Evolutionary conservation across 1,139 yeast species (phyloP), one percentile per base, ranked within the genome.

Genomic region (Scheffersomyces parashehatae): DNA sequence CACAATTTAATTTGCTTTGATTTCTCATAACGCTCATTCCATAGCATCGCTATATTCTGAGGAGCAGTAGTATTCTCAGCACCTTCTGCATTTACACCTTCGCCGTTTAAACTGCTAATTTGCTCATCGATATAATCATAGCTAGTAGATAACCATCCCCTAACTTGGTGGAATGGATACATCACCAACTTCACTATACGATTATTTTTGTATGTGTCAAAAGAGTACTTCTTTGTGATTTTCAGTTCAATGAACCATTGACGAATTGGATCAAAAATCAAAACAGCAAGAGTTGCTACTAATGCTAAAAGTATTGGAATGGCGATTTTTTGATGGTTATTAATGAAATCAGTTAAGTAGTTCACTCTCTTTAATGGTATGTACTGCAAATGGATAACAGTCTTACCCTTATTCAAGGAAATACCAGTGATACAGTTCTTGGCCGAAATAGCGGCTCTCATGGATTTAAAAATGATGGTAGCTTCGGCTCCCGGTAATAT

Each of bases 251-350:
- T 82, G 56, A 82, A 85, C 69, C 85, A 87, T 48, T 86, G 85
- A 58, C 99, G 78, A 40, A 93, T 88, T 0, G 99, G 99, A 55
- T 93, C 98, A 65, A 93, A 93, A 39, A 93, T 78, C 33, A 88
- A 63, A 37, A 90, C 96, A 0, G 97, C 96, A 3, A 85, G 52
- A 4, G 89, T 86, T 1, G 97, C 91, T 44, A 73, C 53, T 11
- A 50, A 44, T 0, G 79, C 79, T 40, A 74, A 54, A 8, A 74
- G 56, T 11, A 68, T 54, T 0, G 95, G 95, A 29, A 90, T 72
- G 1, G 93, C 81, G 41, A 93, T 85, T 55, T 91, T 80, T 34
- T 95, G 85, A 59, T 93, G 99, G 51, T 81, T 82, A n/a, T 77
- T 67, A 31, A 88, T 70, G 49, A 81, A 74, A 26, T 82, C 80